Conservation (phyloP, 2,329 filamentous ascomycete genomes). For the Lasiodiplodia sp. region DNA sequence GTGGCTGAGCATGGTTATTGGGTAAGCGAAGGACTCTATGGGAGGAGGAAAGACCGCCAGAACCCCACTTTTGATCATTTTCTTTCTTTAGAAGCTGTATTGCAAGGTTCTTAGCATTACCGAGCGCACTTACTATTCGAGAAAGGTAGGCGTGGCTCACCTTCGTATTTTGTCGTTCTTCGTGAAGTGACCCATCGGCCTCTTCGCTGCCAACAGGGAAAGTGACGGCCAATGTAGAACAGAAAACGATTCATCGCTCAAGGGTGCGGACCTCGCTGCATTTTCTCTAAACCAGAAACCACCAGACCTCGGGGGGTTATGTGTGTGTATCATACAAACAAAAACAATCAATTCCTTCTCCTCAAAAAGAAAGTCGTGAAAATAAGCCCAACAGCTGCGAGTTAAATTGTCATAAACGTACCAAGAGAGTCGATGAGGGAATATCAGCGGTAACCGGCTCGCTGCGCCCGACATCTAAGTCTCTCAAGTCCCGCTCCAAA, state of each 20-base stretch:
- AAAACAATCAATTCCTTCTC: slow-evolving; percentile 9
- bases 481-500: slow-evolving; percentile 5
- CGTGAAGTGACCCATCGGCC: no score
- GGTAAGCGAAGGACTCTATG: background rate
- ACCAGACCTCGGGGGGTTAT: slow-evolving; percentile 16
- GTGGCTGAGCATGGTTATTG: background rate
- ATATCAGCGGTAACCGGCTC: slow-evolving; percentile 23
- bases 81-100: no score
- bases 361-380: slow-evolving; percentile 14
- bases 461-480: background rate
- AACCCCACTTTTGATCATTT: no score
- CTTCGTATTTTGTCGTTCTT: no score
- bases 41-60: background rate
- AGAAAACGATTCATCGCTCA: background rate
- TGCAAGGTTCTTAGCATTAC: no score
- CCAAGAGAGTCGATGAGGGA: slow-evolving; percentile 7
- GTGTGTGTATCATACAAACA: slow-evolving; percentile 26
- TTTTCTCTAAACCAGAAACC: slow-evolving; percentile 20
- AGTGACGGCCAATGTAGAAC: slow-evolving; percentile 4
- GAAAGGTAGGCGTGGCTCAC: no score
- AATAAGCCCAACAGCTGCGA: slow-evolving; percentile 18
- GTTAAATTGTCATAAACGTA: slow-evolving; percentile 29
- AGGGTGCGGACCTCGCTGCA: slow-evolving; percentile 1
- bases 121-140: no score
- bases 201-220: no score